Evolutionary conservation across 495 filamentous ascomycete species (phyloP).

Genomic region (Xylaria telfairii): DNA sequence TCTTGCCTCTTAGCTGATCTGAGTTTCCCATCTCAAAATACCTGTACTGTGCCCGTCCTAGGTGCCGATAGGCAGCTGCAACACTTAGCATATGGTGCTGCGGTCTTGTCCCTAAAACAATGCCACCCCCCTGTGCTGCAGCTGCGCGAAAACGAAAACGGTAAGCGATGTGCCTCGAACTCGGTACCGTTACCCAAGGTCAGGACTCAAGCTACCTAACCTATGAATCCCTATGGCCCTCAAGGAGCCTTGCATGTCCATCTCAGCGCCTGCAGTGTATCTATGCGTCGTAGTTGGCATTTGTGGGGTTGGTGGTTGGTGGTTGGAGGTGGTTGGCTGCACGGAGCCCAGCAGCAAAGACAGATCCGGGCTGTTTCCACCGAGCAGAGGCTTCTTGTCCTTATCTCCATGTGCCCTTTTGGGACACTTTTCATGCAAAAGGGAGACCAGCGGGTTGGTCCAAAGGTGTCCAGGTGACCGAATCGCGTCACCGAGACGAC

Average conservation of each 20-base stretch:
- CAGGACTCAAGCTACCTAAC: neutral
- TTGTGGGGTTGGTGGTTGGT: slow-evolving; percentile 16
- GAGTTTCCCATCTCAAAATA: neutral
- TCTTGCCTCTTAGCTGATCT: neutral
- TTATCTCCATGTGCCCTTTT: slow-evolving; percentile 15
- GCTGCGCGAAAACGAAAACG: slow-evolving; percentile 14
- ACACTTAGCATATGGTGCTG: neutral
- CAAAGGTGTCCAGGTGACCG: slow-evolving; percentile 17
- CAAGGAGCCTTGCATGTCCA: slow-evolving; percentile 7
- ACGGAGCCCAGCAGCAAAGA: slow-evolving; percentile 3
- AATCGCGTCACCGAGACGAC: slow-evolving; percentile 21
- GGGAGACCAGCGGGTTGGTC: neutral
- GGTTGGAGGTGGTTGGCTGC: neutral
- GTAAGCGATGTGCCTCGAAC: slow-evolving; percentile 7
- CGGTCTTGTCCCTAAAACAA: slow-evolving; percentile 7
- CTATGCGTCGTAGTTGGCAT: slow-evolving; percentile 3
- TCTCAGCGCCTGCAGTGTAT: slow-evolving; percentile 4
- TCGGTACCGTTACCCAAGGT: neutral
- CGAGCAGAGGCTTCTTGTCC: neutral
- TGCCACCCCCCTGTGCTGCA: slow-evolving; percentile 13
- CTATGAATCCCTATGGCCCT: neutral
- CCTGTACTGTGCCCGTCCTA: neutral
- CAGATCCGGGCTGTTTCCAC: slow-evolving; percentile 1
- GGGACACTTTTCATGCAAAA: slow-evolving; percentile 9
- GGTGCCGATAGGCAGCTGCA: neutral